Base-by-base conservation (phyloP, 306 rosid species). In the Pterocarpus santalinus region DNA sequence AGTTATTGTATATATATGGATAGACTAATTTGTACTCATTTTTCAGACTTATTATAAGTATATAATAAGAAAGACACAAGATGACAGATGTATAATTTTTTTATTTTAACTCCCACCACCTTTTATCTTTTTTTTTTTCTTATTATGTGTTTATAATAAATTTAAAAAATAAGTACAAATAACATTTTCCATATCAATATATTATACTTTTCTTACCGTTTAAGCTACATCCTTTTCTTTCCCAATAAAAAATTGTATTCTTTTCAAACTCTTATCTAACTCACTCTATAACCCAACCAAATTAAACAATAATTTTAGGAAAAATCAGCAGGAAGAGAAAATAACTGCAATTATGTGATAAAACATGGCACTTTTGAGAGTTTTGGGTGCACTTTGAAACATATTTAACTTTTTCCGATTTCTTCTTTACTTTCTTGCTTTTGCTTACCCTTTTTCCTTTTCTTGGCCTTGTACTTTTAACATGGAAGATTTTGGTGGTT, bases 121-220 rank as follows among this genome's bases (percentile, higher is more conserved):
- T 22, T 22, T 22, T 22, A 22, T 22, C 28, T 0, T 22, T 22
- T 22, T 22, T 22, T 22, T 22, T 22, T 22, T 22, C 28, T 22
- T 22, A 22, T 22, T 22, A 22, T 22, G 28, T 22, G 28, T 22
- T 22, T 22, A 22, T 22, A 22, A 22, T 22, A 22, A 22, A 22
- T 22, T 22, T 22, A 22, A 22, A 22, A 22, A 22, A 22, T 22
- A 22, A 22, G 28, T 22, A 22, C 28, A 22, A 22, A 22, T 22
- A 22, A 22, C 28, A 22, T 22, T 22, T 22, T 22, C 28, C 28
- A 22, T 22, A 22, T 22, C 7, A 5, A 43, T 43, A 43, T 9
- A 8, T 7, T 22, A 58, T 28, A 52, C 73, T 72, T 80, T 80
- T 22, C 84, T 80, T 80, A 63, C 9, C 35, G 28, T 79, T 53